Evolutionary conservation across 1,284 basidiomycete species (phyloP).

Genomic region (Naganishia albida): DNA sequence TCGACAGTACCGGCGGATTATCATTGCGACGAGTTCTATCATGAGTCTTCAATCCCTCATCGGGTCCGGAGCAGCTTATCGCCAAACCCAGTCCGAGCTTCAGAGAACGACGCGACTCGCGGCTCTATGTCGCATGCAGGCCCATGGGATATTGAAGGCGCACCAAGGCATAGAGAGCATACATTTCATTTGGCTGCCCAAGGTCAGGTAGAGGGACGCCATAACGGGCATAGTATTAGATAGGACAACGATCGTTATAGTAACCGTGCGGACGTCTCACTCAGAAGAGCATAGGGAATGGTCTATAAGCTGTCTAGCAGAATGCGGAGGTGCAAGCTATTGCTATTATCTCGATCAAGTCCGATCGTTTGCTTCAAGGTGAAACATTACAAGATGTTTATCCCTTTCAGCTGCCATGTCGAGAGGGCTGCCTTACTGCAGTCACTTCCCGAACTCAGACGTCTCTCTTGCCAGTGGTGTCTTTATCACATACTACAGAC

Average conservation of each 20-base stretch:
- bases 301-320: too few relatives aligned
- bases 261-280: too few relatives aligned
- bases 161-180: slow-evolving; percentile 3
- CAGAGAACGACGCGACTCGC: slow-evolving; percentile 1
- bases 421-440: too few relatives aligned
- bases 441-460: too few relatives aligned
- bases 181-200: slow-evolving; percentile 24
- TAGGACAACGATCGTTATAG: neutral
- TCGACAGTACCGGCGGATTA: slow-evolving; percentile 4
- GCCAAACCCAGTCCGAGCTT: neutral
- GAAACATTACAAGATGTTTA: too few relatives aligned
- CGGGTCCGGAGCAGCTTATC: neutral
- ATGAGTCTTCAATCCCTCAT: slow-evolving; percentile 11
- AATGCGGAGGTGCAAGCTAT: neutral
- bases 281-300: too few relatives aligned
- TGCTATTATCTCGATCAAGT: too few relatives aligned
- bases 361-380: too few relatives aligned
- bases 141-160: neutral
- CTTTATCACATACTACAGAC: too few relatives aligned
- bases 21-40: slow-evolving; percentile 11
- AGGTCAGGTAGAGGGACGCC: neutral
- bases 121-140: slow-evolving; percentile 11
- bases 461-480: too few relatives aligned
- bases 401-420: too few relatives aligned
- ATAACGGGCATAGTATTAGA: neutral